Conservation (phyloP, 352 stramenopile genomes). For the Phytophthora kernoviae region DNA sequence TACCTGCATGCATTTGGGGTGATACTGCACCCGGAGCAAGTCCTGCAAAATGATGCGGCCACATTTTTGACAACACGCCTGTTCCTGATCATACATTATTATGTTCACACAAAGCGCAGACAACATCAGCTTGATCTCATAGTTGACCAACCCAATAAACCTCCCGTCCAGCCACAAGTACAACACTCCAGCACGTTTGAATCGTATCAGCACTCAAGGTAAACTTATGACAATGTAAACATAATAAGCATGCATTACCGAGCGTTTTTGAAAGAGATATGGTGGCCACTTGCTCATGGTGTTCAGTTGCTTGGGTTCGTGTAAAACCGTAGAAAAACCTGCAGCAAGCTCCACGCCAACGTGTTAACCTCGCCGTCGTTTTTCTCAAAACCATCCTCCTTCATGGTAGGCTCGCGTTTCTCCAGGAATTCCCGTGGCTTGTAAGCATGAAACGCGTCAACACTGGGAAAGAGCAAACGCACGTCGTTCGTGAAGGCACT, state of each 20-base stretch:
- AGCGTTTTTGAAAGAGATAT: background rate
- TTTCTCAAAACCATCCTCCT: conserved; percentile 26
- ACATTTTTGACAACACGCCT: no score
- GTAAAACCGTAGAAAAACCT: conserved; percentile 36
- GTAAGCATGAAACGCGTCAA: conserved; percentile 45
- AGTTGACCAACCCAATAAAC: no score
- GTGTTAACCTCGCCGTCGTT: conserved; percentile 38
- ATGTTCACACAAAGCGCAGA: no score
- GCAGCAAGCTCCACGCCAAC: conserved; percentile 37
- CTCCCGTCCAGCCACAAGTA: no score
- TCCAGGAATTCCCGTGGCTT: conserved; percentile 37
- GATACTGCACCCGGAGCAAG: no score
- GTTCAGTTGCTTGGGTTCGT: conserved; percentile 22
- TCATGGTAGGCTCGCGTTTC: conserved; percentile 13
- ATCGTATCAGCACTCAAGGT: no score
- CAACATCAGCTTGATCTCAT: no score
- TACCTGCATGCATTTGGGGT: no score
- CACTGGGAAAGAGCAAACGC: conserved; percentile 40
- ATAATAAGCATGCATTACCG: conserved; percentile 20
- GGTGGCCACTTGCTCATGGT: background rate
- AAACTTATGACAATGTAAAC: background rate
- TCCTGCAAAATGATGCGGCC: no score
- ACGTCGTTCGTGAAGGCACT: conserved; percentile 59
- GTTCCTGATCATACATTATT: no score
- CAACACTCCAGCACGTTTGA: no score